Percentiles rank a stretch among this genome's conserved stretches.
Conservation (phyloP, 345 rosid genomes). For the Clausena lansium region DNA sequence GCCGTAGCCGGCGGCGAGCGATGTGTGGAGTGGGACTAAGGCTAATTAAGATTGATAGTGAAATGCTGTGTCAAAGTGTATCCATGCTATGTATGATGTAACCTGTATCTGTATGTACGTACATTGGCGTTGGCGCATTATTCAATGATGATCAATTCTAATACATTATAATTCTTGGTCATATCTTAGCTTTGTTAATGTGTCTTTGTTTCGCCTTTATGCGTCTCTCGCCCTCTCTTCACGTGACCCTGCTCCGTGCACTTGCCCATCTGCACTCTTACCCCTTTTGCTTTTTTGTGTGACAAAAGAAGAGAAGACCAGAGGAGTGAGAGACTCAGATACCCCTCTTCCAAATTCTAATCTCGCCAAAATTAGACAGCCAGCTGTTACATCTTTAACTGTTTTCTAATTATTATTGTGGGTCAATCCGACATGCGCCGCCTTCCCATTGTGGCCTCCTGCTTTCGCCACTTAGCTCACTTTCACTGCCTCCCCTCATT, state of each 20-base stretch:
- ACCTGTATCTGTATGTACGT: background rate
- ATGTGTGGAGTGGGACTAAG: too few relatives aligned
- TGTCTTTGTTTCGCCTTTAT: background rate
- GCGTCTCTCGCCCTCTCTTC: slow-evolving; percentile 7
- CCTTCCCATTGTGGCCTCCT: background rate
- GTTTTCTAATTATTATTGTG: background rate
- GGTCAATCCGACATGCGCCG: slow-evolving; percentile 7
- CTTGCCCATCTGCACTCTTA: background rate
- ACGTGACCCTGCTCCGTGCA: slow-evolving; percentile 25
- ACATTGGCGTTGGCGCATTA: background rate
- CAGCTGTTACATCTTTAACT: background rate
- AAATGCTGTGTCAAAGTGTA: background rate
- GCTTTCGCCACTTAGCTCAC: background rate
- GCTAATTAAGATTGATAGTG: background rate
- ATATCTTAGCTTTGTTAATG: too few relatives aligned
- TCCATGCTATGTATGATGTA: background rate
- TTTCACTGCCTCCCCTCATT: too few relatives aligned
- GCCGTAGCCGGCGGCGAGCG: too few relatives aligned
- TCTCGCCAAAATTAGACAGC: slow-evolving; percentile 7
- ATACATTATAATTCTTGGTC: too few relatives aligned
- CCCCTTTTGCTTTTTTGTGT: background rate
- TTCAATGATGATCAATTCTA: background rate
- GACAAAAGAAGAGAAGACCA: background rate
- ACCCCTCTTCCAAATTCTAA: background rate
- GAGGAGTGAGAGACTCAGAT: background rate